phyloP scores from a whole-genome alignment of 306 rosid genomes.

The Hylodesmum podocarpum region DNA sequence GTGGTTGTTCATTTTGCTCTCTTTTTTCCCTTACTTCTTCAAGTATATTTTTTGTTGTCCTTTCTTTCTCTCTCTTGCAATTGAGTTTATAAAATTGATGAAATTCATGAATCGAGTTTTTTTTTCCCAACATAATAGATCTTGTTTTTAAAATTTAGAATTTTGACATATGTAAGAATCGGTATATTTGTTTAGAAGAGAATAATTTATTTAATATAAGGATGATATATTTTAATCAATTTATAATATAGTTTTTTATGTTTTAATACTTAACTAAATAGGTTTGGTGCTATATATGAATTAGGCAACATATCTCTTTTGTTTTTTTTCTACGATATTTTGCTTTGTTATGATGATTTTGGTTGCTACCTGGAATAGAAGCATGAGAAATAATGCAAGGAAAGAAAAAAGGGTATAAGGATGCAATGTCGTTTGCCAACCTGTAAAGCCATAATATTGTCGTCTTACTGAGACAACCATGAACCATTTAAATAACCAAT shows the following conservation, averaged over 20 bases:
- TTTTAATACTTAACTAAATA: neutral
- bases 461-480: constrained; percentile 27
- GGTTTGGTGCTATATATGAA: neutral
- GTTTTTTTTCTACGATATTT: neutral
- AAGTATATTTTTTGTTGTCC: neutral
- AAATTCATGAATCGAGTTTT: neutral
- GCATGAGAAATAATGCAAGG: neutral
- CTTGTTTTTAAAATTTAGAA: neutral
- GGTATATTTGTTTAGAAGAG: neutral
- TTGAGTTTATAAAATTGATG: neutral
- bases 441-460: constrained; percentile 42
- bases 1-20: neutral
- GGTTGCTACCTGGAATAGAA: constrained; percentile 27
- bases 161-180: neutral
- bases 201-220: neutral
- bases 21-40: neutral
- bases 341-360: neutral
- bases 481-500: neutral
- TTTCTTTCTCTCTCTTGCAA: neutral
- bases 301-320: neutral
- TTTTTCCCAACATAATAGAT: no score
- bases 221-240: neutral
- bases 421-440: constrained; percentile 40
- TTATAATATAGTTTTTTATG: neutral
- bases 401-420: constrained; percentile 14